Evolutionary conservation across 2,329 filamentous ascomycete species (phyloP).

Genomic region (Aspergillus pseudoglaucus): DNA sequence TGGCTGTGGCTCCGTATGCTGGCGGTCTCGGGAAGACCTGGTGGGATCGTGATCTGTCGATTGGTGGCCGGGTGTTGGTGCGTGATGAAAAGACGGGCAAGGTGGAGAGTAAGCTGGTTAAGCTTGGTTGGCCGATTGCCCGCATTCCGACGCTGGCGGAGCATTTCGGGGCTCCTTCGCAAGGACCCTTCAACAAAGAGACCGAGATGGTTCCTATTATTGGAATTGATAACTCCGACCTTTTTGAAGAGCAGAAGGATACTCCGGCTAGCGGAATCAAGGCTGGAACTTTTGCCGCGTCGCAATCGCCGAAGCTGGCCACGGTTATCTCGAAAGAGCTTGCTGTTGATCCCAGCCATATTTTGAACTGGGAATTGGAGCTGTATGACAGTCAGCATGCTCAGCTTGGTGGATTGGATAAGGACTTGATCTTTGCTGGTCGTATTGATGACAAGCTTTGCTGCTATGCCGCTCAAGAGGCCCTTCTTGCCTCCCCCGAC

Average conservation of each 20-base stretch:
- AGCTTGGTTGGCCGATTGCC: conserved; percentile 91
- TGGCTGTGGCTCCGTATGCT: conserved; percentile 89
- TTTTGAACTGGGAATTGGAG: conserved; percentile 95
- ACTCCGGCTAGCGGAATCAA: conserved; percentile 32
- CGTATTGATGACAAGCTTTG: conserved; percentile 97
- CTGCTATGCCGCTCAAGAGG: conserved; percentile 84
- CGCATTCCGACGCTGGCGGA: conserved; percentile 85
- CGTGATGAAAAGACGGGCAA: conserved; percentile 66
- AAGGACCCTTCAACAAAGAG: conserved; percentile 70
- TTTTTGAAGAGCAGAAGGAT: conserved; percentile 28
- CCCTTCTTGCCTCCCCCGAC: conserved; percentile 62
- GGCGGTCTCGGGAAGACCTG: conserved; percentile 82
- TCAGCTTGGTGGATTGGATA: conserved; percentile 73
- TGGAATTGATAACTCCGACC: conserved; percentile 69
- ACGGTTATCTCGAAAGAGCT: conserved; percentile 73
- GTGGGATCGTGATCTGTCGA: conserved; percentile 93
- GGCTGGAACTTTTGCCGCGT: conserved; percentile 66
- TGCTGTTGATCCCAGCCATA: conserved; percentile 66
- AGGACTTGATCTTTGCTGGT: conserved; percentile 90
- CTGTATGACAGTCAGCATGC: conserved; percentile 87
- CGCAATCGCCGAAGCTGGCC: conserved; percentile 79
- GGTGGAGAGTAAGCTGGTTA: conserved; percentile 74
- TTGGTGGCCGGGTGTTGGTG: conserved; percentile 83
- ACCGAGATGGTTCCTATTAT: conserved; percentile 93
- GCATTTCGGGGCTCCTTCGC: conserved; percentile 73